Evolutionary conservation across 805 yeast genomes (phyloP), one percentile per base, ranked within the genome.

Genomic region (Nematodospora valgi): DNA sequence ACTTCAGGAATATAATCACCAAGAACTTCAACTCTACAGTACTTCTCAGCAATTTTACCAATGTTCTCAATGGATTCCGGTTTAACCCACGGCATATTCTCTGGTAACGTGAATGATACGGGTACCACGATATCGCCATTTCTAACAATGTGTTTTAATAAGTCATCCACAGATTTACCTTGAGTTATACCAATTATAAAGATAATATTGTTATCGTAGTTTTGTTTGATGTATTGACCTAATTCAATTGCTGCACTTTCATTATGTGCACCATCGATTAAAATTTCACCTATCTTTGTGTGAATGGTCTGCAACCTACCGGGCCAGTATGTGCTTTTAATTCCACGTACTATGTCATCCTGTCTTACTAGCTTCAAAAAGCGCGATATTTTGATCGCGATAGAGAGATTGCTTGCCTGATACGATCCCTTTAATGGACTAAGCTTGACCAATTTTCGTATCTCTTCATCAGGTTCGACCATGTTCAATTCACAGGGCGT

Each of bases 231-330:
- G 51, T 68, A 86, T 25, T 68, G 68, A 0, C 72, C 73, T 20
- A 93, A 62, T 48, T 83, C 86, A n/a, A 61, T 58, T 0, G 96
- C 93, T 0, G 97, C 95, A 40, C 80, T 78, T 5, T 77, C 79
- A 53, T 93, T 93, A 55, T 93, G 98, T 0, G 98, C 97, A 2
- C 98, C 98, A 59, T 91, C 98, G 2, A 93, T 50, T 4, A 93
- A 57, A 0, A 79, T 56, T 1, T 35, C 37, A 5, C 46, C 48
- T 2, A 68, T 34, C 2, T 54, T 45, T 2, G 55, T 33, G 15
- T 54, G 47, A 1, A 59, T 34, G 2, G 49, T 38, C 49, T 93
- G 96, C 34, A 93, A 60, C 41, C 98, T 64, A 1, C 97, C 98
- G 0, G 95, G 95, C 98, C 98, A 89, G 6, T 46, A 43, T 0